These are phyloP conservation scores for Chlamydomonas schloesseri DNA, from an alignment of 139 green algal genomes.

Conservation along the genomic window DNA sequence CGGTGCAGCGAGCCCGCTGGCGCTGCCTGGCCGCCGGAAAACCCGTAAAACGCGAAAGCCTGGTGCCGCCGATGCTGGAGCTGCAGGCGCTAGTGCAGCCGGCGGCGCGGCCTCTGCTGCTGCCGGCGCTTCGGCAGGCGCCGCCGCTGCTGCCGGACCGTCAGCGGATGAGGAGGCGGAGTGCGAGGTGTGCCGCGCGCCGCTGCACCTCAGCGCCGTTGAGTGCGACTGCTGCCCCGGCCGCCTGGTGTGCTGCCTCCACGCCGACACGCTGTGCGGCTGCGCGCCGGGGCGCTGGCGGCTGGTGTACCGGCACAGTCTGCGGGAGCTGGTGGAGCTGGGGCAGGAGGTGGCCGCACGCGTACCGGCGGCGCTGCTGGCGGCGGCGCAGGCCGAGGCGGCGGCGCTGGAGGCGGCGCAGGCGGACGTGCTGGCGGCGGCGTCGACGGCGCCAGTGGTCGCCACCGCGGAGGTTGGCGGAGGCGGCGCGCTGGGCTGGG, in stretches of 20 bases:
- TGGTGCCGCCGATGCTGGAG: neutral
- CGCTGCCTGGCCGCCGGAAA: no score
- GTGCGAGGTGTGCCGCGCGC: conserved; percentile 46
- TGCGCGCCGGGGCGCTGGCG: conserved; percentile 61
- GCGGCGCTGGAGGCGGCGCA: no score
- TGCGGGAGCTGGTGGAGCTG: conserved; percentile 72
- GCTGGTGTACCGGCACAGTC: conserved; percentile 79
- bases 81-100: neutral
- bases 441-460: no score
- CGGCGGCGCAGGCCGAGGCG: neutral
- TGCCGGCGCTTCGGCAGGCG: neutral
- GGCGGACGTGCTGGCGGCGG: no score
- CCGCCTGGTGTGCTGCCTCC: conserved; percentile 67
- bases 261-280: conserved; percentile 78
- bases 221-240: conserved; percentile 77
- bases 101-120: neutral
- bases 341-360: neutral
- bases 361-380: neutral
- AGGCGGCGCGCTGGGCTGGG: no score
- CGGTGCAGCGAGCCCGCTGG: no score
- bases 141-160: neutral
- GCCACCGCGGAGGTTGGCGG: no score
- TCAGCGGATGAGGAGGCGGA: neutral
- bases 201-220: conserved; percentile 55
- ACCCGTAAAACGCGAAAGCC: no score